A percentile compares a stretch with the other conserved stretches of the same genome.
Conservation (phyloP, 805 yeast genomes). For the Kodamaea leandrae region DNA sequence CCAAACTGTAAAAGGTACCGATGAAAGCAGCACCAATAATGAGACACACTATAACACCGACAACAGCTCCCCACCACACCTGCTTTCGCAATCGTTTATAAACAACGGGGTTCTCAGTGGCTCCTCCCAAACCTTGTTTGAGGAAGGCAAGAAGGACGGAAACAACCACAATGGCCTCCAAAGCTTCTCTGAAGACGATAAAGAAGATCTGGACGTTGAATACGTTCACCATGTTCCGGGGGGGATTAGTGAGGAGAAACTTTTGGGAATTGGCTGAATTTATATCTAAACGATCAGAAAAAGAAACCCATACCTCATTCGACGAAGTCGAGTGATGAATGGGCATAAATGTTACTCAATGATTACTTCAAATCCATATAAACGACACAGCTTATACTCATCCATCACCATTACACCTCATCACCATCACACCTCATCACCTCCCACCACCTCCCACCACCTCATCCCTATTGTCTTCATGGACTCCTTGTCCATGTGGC, state of each 20-base stretch:
- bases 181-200: constrained; percentile 25
- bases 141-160: constrained; percentile 28
- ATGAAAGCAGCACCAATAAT: constrained; percentile 24
- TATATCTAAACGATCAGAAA: constrained; percentile 1
- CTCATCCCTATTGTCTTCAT: not conserved
- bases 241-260: not conserved
- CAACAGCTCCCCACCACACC: constrained; percentile 23
- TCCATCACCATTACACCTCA: too few species aligned
- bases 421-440: not conserved
- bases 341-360: too few species aligned
- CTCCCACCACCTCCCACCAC: not conserved
- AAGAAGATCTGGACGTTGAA: constrained; percentile 27
- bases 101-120: constrained; percentile 20
- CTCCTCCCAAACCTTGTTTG: constrained; percentile 27
- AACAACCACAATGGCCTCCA: constrained; percentile 27
- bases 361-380: too few species aligned
- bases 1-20: constrained; percentile 23
- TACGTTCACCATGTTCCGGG: constrained; percentile 20
- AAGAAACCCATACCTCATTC: too few species aligned
- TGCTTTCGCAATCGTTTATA: constrained; percentile 19
- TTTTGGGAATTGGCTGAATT: not conserved
- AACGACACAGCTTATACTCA: too few species aligned
- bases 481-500: not conserved
- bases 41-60: constrained; percentile 21
- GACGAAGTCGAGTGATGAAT: too few species aligned